These are phyloP conservation scores for Cylindrotheca closterium DNA, from an alignment of 108 stramenopile species.

Conservation along the genomic window DNA sequence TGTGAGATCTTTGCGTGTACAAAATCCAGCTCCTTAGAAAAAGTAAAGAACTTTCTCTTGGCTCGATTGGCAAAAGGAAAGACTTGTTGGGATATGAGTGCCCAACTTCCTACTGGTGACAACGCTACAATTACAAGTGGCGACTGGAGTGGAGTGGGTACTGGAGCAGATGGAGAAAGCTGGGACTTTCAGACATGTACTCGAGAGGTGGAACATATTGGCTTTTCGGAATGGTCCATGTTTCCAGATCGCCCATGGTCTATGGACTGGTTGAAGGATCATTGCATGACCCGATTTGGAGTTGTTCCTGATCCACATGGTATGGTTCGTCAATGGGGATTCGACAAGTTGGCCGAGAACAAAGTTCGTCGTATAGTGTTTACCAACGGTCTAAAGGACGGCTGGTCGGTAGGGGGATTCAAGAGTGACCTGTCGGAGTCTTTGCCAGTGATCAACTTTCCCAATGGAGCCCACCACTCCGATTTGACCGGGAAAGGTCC, in stretches of 20 bases:
- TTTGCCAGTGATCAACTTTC: constrained; percentile 72
- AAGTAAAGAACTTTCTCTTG: constrained; percentile 21
- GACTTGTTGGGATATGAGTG: constrained; percentile 60
- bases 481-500: constrained; percentile 34
- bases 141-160: constrained; percentile 86
- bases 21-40: constrained; percentile 9
- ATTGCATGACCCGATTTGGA: constrained; percentile 69
- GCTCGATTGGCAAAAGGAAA: constrained; percentile 20
- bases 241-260: constrained; percentile 72
- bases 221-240: constrained; percentile 63
- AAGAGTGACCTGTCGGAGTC: constrained; percentile 61
- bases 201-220: constrained; percentile 59
- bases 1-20: constrained; percentile 50
- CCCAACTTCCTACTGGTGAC: constrained; percentile 63
- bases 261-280: constrained; percentile 41
- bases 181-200: constrained; percentile 70
- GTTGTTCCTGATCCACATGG: constrained; percentile 60
- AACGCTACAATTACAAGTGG: constrained; percentile 69
- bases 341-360: constrained; percentile 47
- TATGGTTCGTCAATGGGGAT: constrained; percentile 46
- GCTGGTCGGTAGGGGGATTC: constrained; percentile 56
- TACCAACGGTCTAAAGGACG: constrained; percentile 75
- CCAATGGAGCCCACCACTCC: constrained; percentile 84
- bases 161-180: constrained; percentile 63
- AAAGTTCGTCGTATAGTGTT: constrained; percentile 67